phyloP scores from a whole-genome alignment of 2,329 filamentous ascomycete genomes.

The Hortaea werneckii region DNA sequence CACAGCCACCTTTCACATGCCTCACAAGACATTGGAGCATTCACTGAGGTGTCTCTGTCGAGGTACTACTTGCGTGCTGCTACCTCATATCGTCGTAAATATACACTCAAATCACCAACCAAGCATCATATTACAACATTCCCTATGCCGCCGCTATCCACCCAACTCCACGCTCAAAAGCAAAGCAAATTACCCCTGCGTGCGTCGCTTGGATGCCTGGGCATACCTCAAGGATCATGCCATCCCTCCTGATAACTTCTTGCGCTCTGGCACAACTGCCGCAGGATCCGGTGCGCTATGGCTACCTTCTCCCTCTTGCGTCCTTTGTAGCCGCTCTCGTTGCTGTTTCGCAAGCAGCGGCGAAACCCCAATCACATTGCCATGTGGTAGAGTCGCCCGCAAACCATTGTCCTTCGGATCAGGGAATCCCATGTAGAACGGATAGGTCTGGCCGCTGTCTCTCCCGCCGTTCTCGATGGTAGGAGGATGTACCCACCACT shows the following conservation, averaged over 20 bases:
- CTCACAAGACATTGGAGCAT: too few relatives aligned
- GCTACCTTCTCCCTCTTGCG: not conserved
- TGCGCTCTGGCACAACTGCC: not conserved
- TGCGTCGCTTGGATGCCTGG: too few relatives aligned
- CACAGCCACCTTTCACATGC: too few relatives aligned
- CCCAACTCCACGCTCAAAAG: not conserved
- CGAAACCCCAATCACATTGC: slow-evolving; percentile 13
- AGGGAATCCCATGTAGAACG: slow-evolving; percentile 20
- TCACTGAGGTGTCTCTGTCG: too few relatives aligned
- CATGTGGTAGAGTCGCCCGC: slow-evolving; percentile 10
- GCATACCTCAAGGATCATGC: not conserved
- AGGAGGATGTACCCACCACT: slow-evolving; percentile 38
- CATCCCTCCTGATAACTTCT: not conserved
- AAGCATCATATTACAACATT: too few relatives aligned
- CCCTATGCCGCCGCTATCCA: not conserved
- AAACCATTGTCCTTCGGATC: slow-evolving; percentile 15
- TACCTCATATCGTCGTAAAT: too few relatives aligned
- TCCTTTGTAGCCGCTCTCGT: not conserved
- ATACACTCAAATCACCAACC: too few relatives aligned
- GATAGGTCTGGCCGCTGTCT: slow-evolving; percentile 24
- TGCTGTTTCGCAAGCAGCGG: slow-evolving; percentile 9
- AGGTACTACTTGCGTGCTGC: too few relatives aligned
- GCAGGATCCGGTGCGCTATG: not conserved
- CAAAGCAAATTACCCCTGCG: not conserved
- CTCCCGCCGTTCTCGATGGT: slow-evolving; percentile 27